phyloP scores from a whole-genome alignment of 805 yeast species.

The Lachancea meyersii region DNA sequence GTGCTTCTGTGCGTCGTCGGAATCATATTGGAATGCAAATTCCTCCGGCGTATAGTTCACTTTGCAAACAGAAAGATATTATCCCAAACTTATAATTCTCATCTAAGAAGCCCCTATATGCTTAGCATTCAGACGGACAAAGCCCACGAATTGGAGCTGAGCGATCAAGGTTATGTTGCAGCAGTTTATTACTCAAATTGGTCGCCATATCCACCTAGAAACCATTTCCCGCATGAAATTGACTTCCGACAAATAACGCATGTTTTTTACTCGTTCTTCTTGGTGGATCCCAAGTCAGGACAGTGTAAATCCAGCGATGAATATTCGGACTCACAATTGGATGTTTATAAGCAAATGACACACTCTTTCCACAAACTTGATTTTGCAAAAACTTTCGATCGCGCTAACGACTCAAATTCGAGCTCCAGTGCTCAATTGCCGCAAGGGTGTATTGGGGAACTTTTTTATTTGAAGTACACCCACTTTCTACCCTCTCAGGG shows the following conservation, averaged over 20 bases:
- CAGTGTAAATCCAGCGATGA: constrained; percentile 49
- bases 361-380: constrained; percentile 13
- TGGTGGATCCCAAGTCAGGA: constrained; percentile 51
- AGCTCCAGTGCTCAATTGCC: no score
- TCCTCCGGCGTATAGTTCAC: background rate
- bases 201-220: constrained; percentile 58
- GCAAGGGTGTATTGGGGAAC: constrained; percentile 46
- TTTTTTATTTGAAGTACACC: constrained; percentile 41
- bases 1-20: constrained; percentile 1
- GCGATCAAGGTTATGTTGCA: constrained; percentile 14
- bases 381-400: constrained; percentile 5
- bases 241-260: constrained; percentile 55
- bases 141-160: background rate
- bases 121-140: constrained; percentile 1
- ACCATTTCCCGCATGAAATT: constrained; percentile 55
- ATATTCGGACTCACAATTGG: constrained; percentile 56
- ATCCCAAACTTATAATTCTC: background rate
- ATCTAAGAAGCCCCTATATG: background rate
- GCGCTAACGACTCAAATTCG: background rate
- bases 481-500: constrained; percentile 9
- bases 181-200: constrained; percentile 53
- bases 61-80: background rate
- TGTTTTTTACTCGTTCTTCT: constrained; percentile 71
- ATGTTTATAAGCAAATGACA: constrained; percentile 17
- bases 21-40: background rate